These are phyloP conservation scores for Coniferiporia weirii DNA, from an alignment of 1,284 basidiomycete genomes.

Conservation along the genomic window DNA sequence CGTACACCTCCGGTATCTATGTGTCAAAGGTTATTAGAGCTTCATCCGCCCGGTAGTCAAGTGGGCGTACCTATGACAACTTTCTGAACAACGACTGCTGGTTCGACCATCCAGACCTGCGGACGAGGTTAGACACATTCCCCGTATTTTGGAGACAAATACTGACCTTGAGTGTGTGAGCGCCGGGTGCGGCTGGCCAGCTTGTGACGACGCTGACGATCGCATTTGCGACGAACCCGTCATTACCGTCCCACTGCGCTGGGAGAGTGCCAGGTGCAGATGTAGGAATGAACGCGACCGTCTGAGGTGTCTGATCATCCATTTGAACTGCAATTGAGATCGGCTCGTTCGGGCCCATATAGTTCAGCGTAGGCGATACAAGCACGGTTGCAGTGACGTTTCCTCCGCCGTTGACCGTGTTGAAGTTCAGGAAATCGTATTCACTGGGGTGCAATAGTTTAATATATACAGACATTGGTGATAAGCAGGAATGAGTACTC, in stretches of 20 bases:
- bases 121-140: neutral
- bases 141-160: neutral
- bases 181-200: constrained; percentile 42
- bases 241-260: constrained; percentile 40
- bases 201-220: constrained; percentile 37
- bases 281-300: constrained; percentile 47
- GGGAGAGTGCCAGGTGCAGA: constrained; percentile 48
- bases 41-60: neutral
- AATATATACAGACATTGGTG: too few relatives aligned
- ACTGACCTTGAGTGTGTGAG: constrained; percentile 51
- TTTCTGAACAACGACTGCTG: constrained; percentile 56
- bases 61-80: constrained; percentile 48
- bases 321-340: constrained; percentile 53
- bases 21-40: neutral
- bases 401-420: constrained; percentile 37
- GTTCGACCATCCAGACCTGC: constrained; percentile 50
- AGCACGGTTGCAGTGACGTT: constrained; percentile 44
- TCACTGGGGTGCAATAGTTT: constrained; percentile 30
- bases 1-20: constrained; percentile 51
- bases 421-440: constrained; percentile 65
- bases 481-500: constrained; percentile 22
- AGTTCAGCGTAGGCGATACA: constrained; percentile 59
- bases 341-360: constrained; percentile 46
- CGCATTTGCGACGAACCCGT: constrained; percentile 51
- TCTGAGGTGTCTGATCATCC: constrained; percentile 40